Evolutionary conservation across 2,329 filamentous ascomycete species (phyloP), one percentile per base, ranked within the genome.

Genomic region (Fusarium scirpi): DNA sequence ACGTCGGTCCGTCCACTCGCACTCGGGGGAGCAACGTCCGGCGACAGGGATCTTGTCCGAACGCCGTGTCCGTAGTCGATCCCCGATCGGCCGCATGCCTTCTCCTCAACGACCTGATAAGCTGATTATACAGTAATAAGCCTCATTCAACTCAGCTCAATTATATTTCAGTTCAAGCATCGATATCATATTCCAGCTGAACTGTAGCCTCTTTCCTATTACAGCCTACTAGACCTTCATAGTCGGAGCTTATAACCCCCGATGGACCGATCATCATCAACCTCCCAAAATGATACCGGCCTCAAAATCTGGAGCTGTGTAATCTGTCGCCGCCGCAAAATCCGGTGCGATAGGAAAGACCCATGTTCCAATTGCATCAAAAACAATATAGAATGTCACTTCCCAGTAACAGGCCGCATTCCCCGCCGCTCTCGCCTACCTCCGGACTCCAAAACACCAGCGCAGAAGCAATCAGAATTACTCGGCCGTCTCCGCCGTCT

Each of bases 241-340:
- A 8, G 30, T 60, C 69, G 68, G 69, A 59, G 41, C 47, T 61
- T 44, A 38, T 57, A 72, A 69, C 30, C 60, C n/a, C 67, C 70
- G 67, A 71, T 69, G 55, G 55, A 53, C 70, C 70, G 67, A 66
- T 43, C 63, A 7, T 18, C 34, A n/a, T 16, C 59, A 41, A 56
- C 67, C 29, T 29, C 58, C 11, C 51, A 64, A n/a, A 49, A 58
- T 52, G 47, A 58, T 44, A 2, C 34, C 29, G 64, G 24, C n/a
- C 71, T 78, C 49, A 75, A 71, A 13, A 74, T 76, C 58, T 79
- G 77, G 77, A 79, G 76, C 64, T 79, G 77, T 46, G 68, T 78
- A 27, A 73, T 71, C 24, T 79, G 77, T 45, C 74, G 77, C 16
- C 75, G 76, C 1, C 77, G 77, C 56, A 78, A 79, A 34, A 55